Base-by-base conservation (phyloP, 805 yeast species). In the Priceomyces haplophilus region DNA sequence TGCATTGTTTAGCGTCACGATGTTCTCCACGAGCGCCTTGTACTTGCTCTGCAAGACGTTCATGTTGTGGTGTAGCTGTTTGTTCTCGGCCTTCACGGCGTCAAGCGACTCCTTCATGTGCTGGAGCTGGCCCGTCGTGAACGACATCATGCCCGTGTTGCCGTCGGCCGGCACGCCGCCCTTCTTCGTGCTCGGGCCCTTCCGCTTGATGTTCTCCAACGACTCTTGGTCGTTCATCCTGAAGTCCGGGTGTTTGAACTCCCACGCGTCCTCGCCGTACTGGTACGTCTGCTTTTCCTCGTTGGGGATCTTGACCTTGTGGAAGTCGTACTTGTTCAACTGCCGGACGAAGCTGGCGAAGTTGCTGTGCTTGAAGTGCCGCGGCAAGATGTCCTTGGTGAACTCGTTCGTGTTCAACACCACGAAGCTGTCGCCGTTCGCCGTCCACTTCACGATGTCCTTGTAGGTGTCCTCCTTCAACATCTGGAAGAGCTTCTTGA, bases 341-440 rank as follows among this genome's bases (percentile, higher is more conserved):
- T 93, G 99, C 36, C 99, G 80, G 12, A 93, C 98, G 73, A 93
- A 93, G 24, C 93, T 83, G 16, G 98, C 95, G 66, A 93, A 90
- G 61, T 93, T 91, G 47, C 87, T 84, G 65, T 93, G 99, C 62
- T 93, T 93, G 73, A 90, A 93, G 67, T 88, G 93, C 56, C 83
- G 82, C 4, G 99, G 98, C 38, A 93, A 75, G 11, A 93, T 85
- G 40, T 83, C 85, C 50, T 84, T 85, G 27, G 97, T 88, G 65
- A 90, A 90, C 53, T 85, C 95, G 58, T 85, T 88, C 11, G 96
- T 88, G 65, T 93, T 95, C 25, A 86, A 59, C 27, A 93, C 96
- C 34, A 91, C 86, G 62, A 93, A 93, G 34, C 88, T 79, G 55
- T 87, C 90, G 2, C 97, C 97, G n/a, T 58, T 60, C 21, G 75